These are phyloP conservation scores for Coniophora puteana DNA, from an alignment of 1,284 basidiomycete species.

Conservation along the genomic window DNA sequence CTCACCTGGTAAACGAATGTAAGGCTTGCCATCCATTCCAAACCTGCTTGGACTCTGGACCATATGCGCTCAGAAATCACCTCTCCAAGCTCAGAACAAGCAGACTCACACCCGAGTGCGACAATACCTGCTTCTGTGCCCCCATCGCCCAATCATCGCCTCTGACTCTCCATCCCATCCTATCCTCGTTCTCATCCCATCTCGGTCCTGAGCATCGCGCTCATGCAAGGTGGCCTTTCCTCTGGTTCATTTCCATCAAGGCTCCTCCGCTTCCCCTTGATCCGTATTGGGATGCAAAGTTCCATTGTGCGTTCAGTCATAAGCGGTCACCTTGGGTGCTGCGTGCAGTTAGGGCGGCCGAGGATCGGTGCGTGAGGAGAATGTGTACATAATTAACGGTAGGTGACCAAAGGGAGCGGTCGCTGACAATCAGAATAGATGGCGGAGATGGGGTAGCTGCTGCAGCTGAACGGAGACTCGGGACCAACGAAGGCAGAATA, in stretches of 20 bases:
- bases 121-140: conserved; percentile 22
- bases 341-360: no score
- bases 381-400: no score
- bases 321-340: conserved; percentile 30
- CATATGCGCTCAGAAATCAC: conserved; percentile 15
- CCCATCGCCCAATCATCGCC: conserved; percentile 23
- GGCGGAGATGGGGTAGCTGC: no score
- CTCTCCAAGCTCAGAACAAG: conserved; percentile 1
- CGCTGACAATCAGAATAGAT: no score
- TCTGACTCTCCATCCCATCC: conserved; percentile 16
- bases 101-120: conserved; percentile 21
- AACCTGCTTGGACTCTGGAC: conserved; percentile 27
- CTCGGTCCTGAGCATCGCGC: conserved; percentile 33
- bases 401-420: no score
- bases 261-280: conserved; percentile 43
- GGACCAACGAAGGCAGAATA: no score
- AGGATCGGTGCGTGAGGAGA: no score
- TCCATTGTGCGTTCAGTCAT: conserved; percentile 27
- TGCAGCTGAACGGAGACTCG: no score
- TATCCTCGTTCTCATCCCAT: conserved; percentile 27
- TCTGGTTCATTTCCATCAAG: conserved; percentile 59
- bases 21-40: conserved; percentile 74
- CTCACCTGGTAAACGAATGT: conserved; percentile 72
- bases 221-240: conserved; percentile 49
- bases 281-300: conserved; percentile 14